These are phyloP conservation scores for Rutstroemia sp. DNA, from an alignment of 2,329 filamentous ascomycete genomes.

Conservation along the genomic window DNA sequence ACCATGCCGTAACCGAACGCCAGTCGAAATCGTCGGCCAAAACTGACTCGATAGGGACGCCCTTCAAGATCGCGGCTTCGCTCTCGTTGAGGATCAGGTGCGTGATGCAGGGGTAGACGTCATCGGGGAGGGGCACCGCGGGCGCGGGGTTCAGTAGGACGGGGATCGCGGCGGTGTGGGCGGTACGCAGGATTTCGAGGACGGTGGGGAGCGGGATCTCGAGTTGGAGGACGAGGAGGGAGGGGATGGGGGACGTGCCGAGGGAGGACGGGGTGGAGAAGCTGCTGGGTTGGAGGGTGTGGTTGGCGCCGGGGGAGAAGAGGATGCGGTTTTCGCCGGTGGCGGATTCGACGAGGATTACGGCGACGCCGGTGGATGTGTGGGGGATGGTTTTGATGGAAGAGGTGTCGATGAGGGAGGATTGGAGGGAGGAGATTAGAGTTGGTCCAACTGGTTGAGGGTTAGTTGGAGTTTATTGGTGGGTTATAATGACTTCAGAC, in stretches of 20 bases:
- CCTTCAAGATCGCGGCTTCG: conserved; percentile 69
- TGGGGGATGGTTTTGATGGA: conserved; percentile 40
- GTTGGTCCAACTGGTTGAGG: conserved; percentile 54
- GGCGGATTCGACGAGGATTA: conserved; percentile 68
- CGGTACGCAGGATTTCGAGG: conserved; percentile 49
- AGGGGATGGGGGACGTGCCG: conserved; percentile 38
- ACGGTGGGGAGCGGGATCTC: conserved; percentile 65
- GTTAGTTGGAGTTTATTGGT: conserved; percentile 12
- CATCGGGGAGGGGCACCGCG: conserved; percentile 58
- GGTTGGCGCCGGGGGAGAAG: conserved; percentile 64
- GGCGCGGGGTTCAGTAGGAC: conserved; percentile 84
- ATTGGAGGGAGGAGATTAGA: conserved; percentile 49
- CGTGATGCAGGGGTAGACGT: conserved; percentile 59
- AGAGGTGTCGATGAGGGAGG: conserved; percentile 54
- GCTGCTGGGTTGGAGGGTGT: conserved; percentile 33
- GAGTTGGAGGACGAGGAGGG: conserved; percentile 69
- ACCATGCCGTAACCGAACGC: conserved; percentile 44
- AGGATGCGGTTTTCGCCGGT: conserved; percentile 73
- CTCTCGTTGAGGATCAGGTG: conserved; percentile 89
- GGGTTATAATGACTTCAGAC: too few relatives aligned
- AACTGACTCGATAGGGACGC: conserved; percentile 33
- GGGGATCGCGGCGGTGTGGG: conserved; percentile 41
- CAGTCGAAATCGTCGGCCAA: conserved; percentile 39
- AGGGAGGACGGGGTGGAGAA: conserved; percentile 32
- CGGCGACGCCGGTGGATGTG: conserved; percentile 59